Base-by-base conservation (phyloP, 2,329 filamentous ascomycete species). In the Arthrobotrys iridis region DNA sequence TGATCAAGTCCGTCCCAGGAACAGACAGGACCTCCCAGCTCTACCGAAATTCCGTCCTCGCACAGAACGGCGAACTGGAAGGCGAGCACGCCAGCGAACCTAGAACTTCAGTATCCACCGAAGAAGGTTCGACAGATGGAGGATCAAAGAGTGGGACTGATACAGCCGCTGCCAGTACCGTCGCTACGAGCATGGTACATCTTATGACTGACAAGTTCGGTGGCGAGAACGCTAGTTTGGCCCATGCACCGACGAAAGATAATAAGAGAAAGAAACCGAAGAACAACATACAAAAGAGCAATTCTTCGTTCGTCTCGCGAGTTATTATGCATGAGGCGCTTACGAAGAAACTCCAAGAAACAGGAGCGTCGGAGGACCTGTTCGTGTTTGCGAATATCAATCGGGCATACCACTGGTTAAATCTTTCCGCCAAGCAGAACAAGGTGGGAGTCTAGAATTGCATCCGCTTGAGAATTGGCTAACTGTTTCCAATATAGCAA, bases 241-340 rank as follows among this genome's bases (percentile, higher is more conserved):
- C 88, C 2, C 70, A 67, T 18, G 85, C 86, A 15, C 86, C 87
- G 59, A 85, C 86, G 28, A 93, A 92, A 80, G 92, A 93, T 80
- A 86, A 88, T 41, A 97, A 97, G 85, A 87, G 89, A 81, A 88
- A 90, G 80, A 99, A 99, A 82, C 95, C 95, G 1, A 99, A 98
- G 86, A 98, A 94, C 83, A 98, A 96, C 82, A 95, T 99, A 82
- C 90, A 94, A 60, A 99, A 99, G 85, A 98, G 93, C 84, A 98
- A 97, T 82, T 99, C 95, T 7, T 97, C 94, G 0, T 99, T 97
- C 81, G 95, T 99, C 28, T 97, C 94, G n/a, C 86, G 95, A 64
- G 94, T 97, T 30, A 97, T 98, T 77, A 90, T 93, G 13, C 92
- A 97, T 80, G 95, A 99, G 79, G 86, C 86, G 3, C 83, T 96